Base-by-base conservation (phyloP, 1,139 yeast species). In the Lodderomyces elongisporus region DNA sequence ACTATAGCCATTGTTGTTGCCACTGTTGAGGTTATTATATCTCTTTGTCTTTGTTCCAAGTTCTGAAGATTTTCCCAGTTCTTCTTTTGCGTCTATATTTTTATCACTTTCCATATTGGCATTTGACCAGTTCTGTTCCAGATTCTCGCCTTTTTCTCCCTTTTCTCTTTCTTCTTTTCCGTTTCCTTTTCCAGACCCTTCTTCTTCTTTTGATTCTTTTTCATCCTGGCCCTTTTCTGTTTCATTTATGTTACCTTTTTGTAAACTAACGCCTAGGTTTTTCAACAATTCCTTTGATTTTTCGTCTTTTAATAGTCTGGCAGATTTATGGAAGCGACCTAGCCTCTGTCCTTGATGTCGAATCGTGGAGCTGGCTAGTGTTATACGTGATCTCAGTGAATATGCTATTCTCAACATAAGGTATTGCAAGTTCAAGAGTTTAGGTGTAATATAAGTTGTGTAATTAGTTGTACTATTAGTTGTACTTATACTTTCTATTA, bases 281-380 rank as follows among this genome's bases (percentile, higher is more conserved):
- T 55, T 55, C 32, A 60, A 51, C 24, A 50, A 44, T 33, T 54
- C 54, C 32, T 55, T 56, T 21, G 54, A 45, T 32, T 57, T 56
- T 31, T 56, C 61, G 39, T 53, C 60, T 33, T 49, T 44, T 14
- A 23, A 33, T 26, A 44, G 35, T 4, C 12, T 16, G 3, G 17
- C 3, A 1, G 37, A 6, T 4, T 21, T 25, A 22, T 34, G 36
- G 15, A 42, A 40, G 16, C 23, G 23, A 21, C 28, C 24, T 14
- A 17, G 24, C 9, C 16, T 16, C 14, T 16, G n/a, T n/a, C n/a
- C n/a, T n/a, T n/a, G 25, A 14, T 7, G 12, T 6, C 9, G 14
- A 17, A 14, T 28, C 9, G 12, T 15, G 18, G 4, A 14, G 21
- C 17, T 8, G 17, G n/a, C n/a, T 17, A 18, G 31, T 21, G 22